Percentiles rank a stretch among this genome's conserved stretches.
phyloP scores from a whole-genome alignment of 2,329 filamentous ascomycete species.

The Chrysoporthe cubensis region DNA sequence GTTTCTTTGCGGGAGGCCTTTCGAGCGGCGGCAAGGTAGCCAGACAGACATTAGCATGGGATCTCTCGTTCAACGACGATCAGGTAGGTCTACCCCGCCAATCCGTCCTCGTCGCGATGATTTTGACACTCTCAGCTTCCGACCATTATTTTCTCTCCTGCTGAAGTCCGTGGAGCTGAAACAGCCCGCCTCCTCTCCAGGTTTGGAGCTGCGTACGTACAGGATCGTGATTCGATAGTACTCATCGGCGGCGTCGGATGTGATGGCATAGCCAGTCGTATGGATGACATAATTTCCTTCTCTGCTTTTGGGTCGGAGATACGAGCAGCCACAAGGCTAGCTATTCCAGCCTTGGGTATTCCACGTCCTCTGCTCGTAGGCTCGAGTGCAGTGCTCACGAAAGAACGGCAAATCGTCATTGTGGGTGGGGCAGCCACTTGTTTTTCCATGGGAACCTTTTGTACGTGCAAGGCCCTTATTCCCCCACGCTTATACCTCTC shows the following conservation, averaged over 20 bases:
- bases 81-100: slow-evolving; percentile 41
- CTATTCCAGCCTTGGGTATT: neutral
- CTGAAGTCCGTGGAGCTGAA: neutral
- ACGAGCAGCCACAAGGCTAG: neutral
- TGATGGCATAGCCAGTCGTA: slow-evolving; percentile 45
- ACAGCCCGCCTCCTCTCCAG: slow-evolving; percentile 32
- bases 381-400: slow-evolving; percentile 56
- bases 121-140: slow-evolving; percentile 20
- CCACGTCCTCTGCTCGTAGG: slow-evolving; percentile 73
- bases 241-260: slow-evolving; percentile 50
- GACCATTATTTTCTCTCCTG: slow-evolving; percentile 17
- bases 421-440: slow-evolving; percentile 84
- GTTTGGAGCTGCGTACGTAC: slow-evolving; percentile 48
- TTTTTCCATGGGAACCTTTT: slow-evolving; percentile 88
- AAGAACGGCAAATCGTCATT: slow-evolving; percentile 59
- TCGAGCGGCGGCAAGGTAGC: slow-evolving; percentile 64
- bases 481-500: too few relatives aligned
- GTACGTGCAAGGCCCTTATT: slow-evolving; percentile 37
- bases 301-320: slow-evolving; percentile 8
- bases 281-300: slow-evolving; percentile 54
- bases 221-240: slow-evolving; percentile 35
- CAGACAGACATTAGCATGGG: slow-evolving; percentile 69
- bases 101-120: neutral
- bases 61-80: slow-evolving; percentile 46
- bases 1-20: slow-evolving; percentile 76